A percentile compares a stretch with the other conserved stretches of the same genome.
Evolutionary conservation across 371 early-diverging fungal genomes (phyloP).

Genomic region (Mortierella polycephala): DNA sequence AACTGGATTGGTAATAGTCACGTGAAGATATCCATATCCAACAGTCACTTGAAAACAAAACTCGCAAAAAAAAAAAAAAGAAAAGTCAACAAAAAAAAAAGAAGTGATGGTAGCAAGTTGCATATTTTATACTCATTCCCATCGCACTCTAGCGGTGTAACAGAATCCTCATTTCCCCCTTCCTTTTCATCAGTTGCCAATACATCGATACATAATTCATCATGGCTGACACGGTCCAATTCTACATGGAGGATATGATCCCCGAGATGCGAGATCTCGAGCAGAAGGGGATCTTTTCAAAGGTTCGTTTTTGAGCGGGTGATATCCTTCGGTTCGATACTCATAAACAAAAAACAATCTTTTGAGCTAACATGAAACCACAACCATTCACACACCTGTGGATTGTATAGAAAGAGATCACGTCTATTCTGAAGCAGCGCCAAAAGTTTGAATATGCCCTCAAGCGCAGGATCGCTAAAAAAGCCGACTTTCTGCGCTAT

Average conservation of each 20-base stretch:
- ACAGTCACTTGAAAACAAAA: too few species aligned
- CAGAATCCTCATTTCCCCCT: background rate
- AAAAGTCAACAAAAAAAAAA: too few species aligned
- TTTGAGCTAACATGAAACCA: background rate
- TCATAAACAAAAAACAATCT: background rate
- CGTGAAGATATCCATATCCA: too few species aligned
- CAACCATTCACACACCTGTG: background rate
- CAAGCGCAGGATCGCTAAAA: constrained; percentile 77
- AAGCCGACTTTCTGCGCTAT: constrained; percentile 87
- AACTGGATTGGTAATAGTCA: background rate
- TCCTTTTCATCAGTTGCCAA: background rate
- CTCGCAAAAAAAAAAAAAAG: too few species aligned
- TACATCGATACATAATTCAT: constrained; percentile 15
- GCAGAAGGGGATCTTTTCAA: constrained; percentile 79
- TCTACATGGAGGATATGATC: constrained; percentile 92
- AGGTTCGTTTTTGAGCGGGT: constrained; percentile 55
- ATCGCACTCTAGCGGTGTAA: background rate
- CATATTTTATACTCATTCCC: too few species aligned
- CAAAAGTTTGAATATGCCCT: constrained; percentile 90
- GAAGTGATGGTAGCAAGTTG: too few species aligned
- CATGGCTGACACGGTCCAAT: constrained; percentile 93
- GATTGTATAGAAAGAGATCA: constrained; percentile 71
- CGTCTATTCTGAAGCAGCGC: constrained; percentile 87
- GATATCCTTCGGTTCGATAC: too few species aligned
- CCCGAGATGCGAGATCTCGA: constrained; percentile 93